Percentiles rank a stretch among this genome's conserved stretches.
Conservation (phyloP, 2,329 filamentous ascomycete species). For the Fusarium penzigii region DNA sequence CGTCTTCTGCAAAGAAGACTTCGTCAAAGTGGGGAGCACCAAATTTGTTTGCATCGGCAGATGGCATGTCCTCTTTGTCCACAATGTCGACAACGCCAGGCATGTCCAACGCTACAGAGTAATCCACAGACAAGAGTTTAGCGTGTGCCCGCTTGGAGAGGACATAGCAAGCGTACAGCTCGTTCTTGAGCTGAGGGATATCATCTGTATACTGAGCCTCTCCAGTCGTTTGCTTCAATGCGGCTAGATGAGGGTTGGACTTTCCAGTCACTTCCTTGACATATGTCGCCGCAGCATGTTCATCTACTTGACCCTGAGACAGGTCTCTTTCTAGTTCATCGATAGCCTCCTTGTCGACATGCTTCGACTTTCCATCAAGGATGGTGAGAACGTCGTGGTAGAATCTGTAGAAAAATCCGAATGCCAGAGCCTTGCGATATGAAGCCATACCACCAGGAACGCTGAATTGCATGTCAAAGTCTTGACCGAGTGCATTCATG, state of each 20-base stretch:
- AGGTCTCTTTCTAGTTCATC: conserved; percentile 84
- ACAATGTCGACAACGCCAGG: conserved; percentile 85
- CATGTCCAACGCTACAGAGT: conserved; percentile 73
- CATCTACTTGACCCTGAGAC: conserved; percentile 78
- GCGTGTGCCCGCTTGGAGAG: conserved; percentile 88
- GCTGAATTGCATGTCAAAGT: conserved; percentile 86
- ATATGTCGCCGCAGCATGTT: conserved; percentile 73
- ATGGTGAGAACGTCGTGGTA: conserved; percentile 82
- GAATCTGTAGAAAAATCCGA: conserved; percentile 96
- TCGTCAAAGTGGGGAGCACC: conserved; percentile 84
- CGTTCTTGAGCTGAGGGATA: conserved; percentile 82
- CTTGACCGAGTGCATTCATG: conserved; percentile 85
- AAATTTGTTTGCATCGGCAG: conserved; percentile 82
- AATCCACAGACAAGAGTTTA: conserved; percentile 77
- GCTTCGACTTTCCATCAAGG: conserved; percentile 49
- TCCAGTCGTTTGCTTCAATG: conserved; percentile 89
- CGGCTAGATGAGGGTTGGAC: conserved; percentile 83
- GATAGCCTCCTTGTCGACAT: conserved; percentile 71
- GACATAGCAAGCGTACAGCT: conserved; percentile 85
- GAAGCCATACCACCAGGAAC: conserved; percentile 98
- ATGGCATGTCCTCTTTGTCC: conserved; percentile 80
- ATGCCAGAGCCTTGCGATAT: conserved; percentile 84
- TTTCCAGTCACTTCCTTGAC: conserved; percentile 82
- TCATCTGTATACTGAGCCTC: conserved; percentile 97
- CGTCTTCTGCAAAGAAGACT: conserved; percentile 86